Percentiles rank a stretch among this genome's conserved stretches.
Conservation (phyloP, 2,329 filamentous ascomycete species). For the Canariomyces notabilis region DNA sequence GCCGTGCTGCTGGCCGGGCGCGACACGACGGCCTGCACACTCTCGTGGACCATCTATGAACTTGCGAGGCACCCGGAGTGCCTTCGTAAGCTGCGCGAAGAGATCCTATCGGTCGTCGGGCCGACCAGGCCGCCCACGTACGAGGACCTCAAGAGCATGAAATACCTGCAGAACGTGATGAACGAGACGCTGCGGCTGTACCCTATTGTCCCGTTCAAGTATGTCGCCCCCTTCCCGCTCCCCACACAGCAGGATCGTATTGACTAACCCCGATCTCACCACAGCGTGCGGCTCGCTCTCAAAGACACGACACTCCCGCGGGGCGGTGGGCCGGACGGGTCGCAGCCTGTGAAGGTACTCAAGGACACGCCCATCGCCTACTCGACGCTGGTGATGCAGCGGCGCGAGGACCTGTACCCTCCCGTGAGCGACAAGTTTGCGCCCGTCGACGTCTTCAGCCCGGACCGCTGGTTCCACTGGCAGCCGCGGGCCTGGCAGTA, state of each 20-base stretch:
- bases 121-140: constrained; percentile 62
- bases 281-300: constrained; percentile 58
- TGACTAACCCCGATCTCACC: neutral
- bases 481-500: constrained; percentile 65
- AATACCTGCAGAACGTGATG: constrained; percentile 68
- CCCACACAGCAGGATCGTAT: neutral
- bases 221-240: neutral
- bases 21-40: constrained; percentile 78
- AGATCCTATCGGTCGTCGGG: constrained; percentile 67
- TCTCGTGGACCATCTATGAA: constrained; percentile 81
- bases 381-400: constrained; percentile 67
- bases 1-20: constrained; percentile 77
- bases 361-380: constrained; percentile 64
- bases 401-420: constrained; percentile 59
- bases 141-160: constrained; percentile 79
- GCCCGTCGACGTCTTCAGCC: constrained; percentile 50
- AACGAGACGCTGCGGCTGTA: constrained; percentile 76
- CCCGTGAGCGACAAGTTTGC: constrained; percentile 41
- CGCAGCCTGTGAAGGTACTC: constrained; percentile 57
- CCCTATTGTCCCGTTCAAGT: constrained; percentile 72
- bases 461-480: constrained; percentile 62
- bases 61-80: constrained; percentile 65
- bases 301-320: constrained; percentile 69
- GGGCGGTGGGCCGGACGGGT: constrained; percentile 62
- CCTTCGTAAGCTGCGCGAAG: constrained; percentile 62